These are phyloP conservation scores for Ogataea angusta DNA, from an alignment of 805 yeast species.

Conservation along the genomic window DNA sequence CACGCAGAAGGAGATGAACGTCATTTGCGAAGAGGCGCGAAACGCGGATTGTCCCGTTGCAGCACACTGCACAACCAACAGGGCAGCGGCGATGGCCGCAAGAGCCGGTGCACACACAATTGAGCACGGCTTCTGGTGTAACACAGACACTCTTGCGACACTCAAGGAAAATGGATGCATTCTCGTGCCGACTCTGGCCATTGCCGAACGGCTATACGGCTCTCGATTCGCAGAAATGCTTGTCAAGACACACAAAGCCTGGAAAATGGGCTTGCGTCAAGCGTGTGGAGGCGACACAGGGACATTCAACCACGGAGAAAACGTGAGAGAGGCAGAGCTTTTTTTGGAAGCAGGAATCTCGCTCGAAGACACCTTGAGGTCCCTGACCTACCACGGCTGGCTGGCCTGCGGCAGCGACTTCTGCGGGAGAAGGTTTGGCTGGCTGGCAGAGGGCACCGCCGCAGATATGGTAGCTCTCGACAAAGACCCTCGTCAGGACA, in stretches of 20 bases:
- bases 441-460: conserved; percentile 22
- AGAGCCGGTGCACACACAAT: conserved; percentile 27
- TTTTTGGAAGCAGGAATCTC: conserved; percentile 28
- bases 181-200: conserved; percentile 27
- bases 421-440: conserved; percentile 27
- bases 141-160: conserved; percentile 17
- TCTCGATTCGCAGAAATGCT: conserved; percentile 19
- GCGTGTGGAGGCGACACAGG: conserved; percentile 33
- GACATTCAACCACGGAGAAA: conserved; percentile 30
- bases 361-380: conserved; percentile 18
- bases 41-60: conserved; percentile 29
- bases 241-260: conserved; percentile 20
- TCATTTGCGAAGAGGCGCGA: conserved; percentile 24
- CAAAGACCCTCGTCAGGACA: conserved; percentile 19
- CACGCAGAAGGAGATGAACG: conserved; percentile 29
- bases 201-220: conserved; percentile 25
- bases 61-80: conserved; percentile 29
- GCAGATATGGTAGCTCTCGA: conserved; percentile 29
- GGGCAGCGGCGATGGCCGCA: conserved; percentile 27
- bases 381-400: conserved; percentile 29
- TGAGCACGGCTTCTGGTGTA: conserved; percentile 29
- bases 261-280: conserved; percentile 24
- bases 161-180: conserved; percentile 23
- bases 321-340: conserved; percentile 28
- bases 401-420: conserved; percentile 27